phyloP scores from a whole-genome alignment of 495 filamentous ascomycete genomes.

The Entonaema liquescens region DNA sequence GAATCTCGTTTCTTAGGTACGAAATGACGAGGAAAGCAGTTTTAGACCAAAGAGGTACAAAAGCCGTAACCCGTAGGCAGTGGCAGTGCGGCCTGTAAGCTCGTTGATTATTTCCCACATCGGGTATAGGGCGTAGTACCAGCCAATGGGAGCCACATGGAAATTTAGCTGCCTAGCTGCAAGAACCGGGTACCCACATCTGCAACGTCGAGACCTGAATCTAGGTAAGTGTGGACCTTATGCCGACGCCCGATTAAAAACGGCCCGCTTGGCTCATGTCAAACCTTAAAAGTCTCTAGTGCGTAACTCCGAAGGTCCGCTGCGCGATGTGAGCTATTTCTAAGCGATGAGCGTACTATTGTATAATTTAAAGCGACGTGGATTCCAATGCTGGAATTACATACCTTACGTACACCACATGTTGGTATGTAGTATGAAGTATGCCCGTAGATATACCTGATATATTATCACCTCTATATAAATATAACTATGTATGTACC shows the following conservation, averaged over 20 bases:
- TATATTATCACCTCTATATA: too few species aligned
- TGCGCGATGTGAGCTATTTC: background rate
- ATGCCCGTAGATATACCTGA: too few species aligned
- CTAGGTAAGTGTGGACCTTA: too few species aligned
- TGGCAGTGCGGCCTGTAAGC: constrained; percentile 9
- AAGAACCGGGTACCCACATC: background rate
- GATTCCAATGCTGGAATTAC: background rate
- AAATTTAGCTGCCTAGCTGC: background rate
- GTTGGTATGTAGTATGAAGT: too few species aligned
- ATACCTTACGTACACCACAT: too few species aligned
- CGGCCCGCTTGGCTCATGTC: background rate
- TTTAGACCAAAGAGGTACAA: background rate
- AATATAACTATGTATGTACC: too few species aligned
- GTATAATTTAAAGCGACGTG: too few species aligned
- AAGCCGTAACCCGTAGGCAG: background rate
- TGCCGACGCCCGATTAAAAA: background rate
- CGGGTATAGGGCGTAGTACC: background rate
- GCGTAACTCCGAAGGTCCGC: background rate
- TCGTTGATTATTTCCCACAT: background rate
- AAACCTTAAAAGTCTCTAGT: background rate
- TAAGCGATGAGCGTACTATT: too few species aligned
- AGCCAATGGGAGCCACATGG: background rate
- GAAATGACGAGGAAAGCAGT: background rate
- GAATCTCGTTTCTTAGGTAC: background rate
- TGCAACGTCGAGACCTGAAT: background rate